Base-by-base conservation (phyloP, 1,139 yeast genomes). In the Debaryomyces subglobosus region DNA sequence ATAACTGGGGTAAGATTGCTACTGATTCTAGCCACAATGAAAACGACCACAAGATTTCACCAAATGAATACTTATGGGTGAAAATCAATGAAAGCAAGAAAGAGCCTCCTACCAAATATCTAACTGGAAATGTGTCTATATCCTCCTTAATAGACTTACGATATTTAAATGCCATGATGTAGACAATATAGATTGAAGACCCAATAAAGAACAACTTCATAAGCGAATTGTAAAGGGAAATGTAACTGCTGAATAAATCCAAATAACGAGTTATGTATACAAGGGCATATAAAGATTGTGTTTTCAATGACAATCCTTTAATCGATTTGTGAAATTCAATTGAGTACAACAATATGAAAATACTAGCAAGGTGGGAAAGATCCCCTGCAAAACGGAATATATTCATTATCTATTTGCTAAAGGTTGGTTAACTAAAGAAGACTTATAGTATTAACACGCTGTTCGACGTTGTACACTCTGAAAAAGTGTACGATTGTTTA, bases 1-100 rank as follows among this genome's bases (percentile, higher is more conserved):
- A 91, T 64, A 94, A 75, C 69, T 94, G 99, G 4, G 99, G 99
- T 51, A 94, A 70, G 49, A 94, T 90, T 15, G 97, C 96, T 43
- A 89, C 89, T 40, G 94, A 81, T 68, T 94, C 99, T 47, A 94
- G 78, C 96, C 96, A 89, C 45, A 87, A 65, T 12, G 90, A 84
- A 60, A 87, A 89, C 24, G 89, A 76, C 96, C 96, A 89, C 25
- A 80, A 57, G 5, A 86, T 59, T 63, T 92, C 96, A 9, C 78
- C 57, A 18, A 83, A 43, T 0, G 84, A 69, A 67, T 84, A 91
- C 49, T 81, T 79, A 61, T 82, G 78, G 47, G 89, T 85, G 69
- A 89, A 84, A 9, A 90, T 59, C 44, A 90, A 69, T 0, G 89
- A 79, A 56, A 84, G 61, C 3, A 89, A 62, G 8, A 72, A 70